A percentile compares a stretch with the other conserved stretches of the same genome.
Conservation (phyloP, 352 stramenopile genomes). For the Globisporangium okanoganense region DNA sequence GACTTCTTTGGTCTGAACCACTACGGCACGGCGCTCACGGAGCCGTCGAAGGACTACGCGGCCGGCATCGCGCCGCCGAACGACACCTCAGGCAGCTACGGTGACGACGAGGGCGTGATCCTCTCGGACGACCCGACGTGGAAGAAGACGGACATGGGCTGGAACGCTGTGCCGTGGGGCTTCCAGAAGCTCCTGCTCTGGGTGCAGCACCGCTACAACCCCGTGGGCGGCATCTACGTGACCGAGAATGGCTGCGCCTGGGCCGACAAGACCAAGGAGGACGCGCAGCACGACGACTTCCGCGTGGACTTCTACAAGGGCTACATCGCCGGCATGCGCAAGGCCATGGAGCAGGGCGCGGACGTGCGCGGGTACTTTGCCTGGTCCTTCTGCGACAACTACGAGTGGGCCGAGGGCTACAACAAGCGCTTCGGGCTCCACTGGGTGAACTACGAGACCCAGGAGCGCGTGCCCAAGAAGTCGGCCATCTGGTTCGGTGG, state of each 20-base stretch:
- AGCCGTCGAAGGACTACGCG: conserved; percentile 35
- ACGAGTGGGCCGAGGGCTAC: conserved; percentile 84
- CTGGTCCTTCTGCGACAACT: conserved; percentile 92
- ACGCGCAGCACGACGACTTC: conserved; percentile 70
- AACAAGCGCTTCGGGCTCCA: conserved; percentile 51
- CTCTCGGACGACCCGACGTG: conserved; percentile 48
- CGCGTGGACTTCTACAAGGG: conserved; percentile 79
- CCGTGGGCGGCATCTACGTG: conserved; percentile 73
- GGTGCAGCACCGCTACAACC: conserved; percentile 85
- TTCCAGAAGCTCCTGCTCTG: conserved; percentile 88
- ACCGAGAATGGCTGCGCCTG: conserved; percentile 91
- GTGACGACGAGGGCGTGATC: conserved; percentile 40
- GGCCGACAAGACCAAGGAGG: conserved; percentile 58
- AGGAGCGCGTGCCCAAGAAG: conserved; percentile 58
- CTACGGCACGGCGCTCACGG: conserved; percentile 73
- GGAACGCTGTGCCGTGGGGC: conserved; percentile 75
- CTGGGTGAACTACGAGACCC: conserved; percentile 57
- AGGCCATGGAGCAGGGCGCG: conserved; percentile 42
- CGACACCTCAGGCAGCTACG: conserved; percentile 22
- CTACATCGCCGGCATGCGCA: conserved; percentile 75
- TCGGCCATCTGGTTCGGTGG: conserved; percentile 51
- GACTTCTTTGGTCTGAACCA: conserved; percentile 97
- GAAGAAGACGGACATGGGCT: conserved; percentile 80
- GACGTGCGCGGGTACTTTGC: conserved; percentile 87
- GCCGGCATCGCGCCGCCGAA: conserved; percentile 14